Percentiles rank a stretch among this genome's conserved stretches.
Evolutionary conservation across 257 asterid species (phyloP).

Genomic region (Penstemon davidsonii): DNA sequence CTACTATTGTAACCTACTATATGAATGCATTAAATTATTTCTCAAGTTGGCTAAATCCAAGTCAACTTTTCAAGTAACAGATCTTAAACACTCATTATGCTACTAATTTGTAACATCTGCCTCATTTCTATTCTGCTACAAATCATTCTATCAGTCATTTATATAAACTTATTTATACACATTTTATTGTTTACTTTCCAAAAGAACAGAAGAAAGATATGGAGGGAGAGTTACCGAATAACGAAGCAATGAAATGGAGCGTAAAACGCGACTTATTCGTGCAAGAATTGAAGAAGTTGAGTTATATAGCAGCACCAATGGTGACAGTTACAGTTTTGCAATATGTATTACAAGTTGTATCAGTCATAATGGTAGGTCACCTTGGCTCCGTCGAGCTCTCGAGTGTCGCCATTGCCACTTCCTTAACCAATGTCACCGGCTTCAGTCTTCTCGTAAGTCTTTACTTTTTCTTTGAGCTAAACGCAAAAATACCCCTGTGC

Average conservation of each 20-base stretch:
- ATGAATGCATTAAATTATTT: too few species aligned
- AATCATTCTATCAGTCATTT: too few species aligned
- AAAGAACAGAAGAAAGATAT: background rate
- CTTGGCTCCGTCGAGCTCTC: conserved; percentile 42
- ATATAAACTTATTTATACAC: too few species aligned
- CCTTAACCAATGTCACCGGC: conserved; percentile 46
- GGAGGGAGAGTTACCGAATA: conserved; percentile 19
- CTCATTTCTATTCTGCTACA: too few species aligned
- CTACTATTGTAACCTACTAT: too few species aligned
- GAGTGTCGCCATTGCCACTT: conserved; percentile 48
- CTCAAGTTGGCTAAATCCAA: too few species aligned
- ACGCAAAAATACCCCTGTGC: too few species aligned
- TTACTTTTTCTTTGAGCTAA: background rate
- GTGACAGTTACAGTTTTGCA: conserved; percentile 46
- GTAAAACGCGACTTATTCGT: conserved; percentile 21
- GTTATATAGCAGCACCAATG: conserved; percentile 51
- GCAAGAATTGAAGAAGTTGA: conserved; percentile 41
- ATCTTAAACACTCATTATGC: too few species aligned
- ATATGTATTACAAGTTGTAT: conserved; percentile 41
- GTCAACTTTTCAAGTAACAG: too few species aligned
- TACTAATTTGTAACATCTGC: too few species aligned
- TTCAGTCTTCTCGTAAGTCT: conserved; percentile 47
- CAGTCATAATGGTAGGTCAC: conserved; percentile 54
- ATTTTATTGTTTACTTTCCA: too few species aligned
- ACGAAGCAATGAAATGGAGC: too few species aligned